A percentile compares a stretch with the other conserved stretches of the same genome.
These are phyloP conservation scores for Alternaria gansuensis DNA, from an alignment of 2,329 filamentous ascomycete species.

Conservation along the genomic window DNA sequence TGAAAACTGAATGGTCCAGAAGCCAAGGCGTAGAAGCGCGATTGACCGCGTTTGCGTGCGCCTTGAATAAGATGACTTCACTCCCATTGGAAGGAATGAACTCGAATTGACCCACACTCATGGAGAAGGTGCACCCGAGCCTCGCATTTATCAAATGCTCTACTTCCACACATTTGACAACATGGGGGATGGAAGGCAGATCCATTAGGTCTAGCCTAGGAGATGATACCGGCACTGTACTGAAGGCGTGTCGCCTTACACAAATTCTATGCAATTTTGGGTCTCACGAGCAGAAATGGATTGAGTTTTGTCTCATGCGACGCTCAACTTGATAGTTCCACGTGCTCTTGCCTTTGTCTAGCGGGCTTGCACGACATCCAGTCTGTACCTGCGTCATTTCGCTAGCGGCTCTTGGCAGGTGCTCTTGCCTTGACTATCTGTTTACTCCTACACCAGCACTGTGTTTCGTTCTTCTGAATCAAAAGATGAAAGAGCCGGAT, in stretches of 20 bases:
- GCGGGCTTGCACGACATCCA: background rate
- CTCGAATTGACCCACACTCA: slow-evolving; percentile 1
- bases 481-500: no score
- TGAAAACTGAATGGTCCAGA: background rate
- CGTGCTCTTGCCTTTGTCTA: background rate
- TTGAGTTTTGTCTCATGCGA: background rate
- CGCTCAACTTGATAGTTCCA: accelerated
- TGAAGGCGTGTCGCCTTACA: background rate
- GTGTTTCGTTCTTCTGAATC: no score
- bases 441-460: background rate
- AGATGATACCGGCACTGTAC: background rate
- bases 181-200: background rate
- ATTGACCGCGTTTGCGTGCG: slow-evolving; percentile 8
- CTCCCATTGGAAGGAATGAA: background rate
- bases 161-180: background rate
- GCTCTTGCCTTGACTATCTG: background rate
- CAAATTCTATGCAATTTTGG: background rate
- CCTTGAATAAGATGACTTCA: slow-evolving; percentile 1
- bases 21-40: background rate
- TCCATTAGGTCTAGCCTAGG: background rate
- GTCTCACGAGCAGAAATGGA: background rate
- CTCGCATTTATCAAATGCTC: background rate
- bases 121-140: background rate
- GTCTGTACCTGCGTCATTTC: background rate
- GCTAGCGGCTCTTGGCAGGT: slow-evolving; percentile 5